Evolutionary conservation across 192 early-diverging fungal genomes (phyloP), one percentile per base, ranked within the genome.

Genomic region (Coemansia sp.): DNA sequence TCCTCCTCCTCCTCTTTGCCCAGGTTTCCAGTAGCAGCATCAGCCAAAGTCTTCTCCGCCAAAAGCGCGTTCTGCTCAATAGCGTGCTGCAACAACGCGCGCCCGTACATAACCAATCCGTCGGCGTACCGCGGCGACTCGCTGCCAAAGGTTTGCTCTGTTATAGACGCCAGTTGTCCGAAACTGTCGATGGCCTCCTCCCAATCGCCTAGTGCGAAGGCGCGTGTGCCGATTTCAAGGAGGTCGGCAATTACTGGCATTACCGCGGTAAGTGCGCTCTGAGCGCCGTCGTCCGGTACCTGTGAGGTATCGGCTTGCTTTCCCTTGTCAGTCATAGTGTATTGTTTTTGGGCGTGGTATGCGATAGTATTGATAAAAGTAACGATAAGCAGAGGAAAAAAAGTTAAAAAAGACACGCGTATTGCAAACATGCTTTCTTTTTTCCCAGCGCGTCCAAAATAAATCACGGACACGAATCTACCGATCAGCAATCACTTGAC

Each of bases 11-110:
- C 75, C 46, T 74, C 62, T 34, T 68, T 68, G 36, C 27, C 33
- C 68, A 71, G 27, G 54, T 72, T 75, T 54, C 66, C 85, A 64
- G 37, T n/a, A n/a, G 76, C 77, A 4, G 81, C 81, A 10, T 84
- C 76, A 0, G 81, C 81, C 33, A 88, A 73, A 16, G 79, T 77
- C 46, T 73, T 78, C 11, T 87, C 84, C 9, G 90, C 93, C 48
- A 94, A 68, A n/a, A 92, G 88, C 42, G 90, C 88, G 70, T 75
- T 90, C 56, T 92, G 88, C 67, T 90, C 77, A 45, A 93, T 88
- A 13, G 89, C 90, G 63, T 89, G 84, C 59, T 91, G 85, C n/a
- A 93, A 69, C 8, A 94, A 73, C 5, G 92, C 89, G 16, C 86
- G 79, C 24, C 93, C 93, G 68, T 93, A 94, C 62, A 88, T 72